Conservation (phyloP, 495 filamentous ascomycete species). For the Lasiosphaeria miniovina region DNA sequence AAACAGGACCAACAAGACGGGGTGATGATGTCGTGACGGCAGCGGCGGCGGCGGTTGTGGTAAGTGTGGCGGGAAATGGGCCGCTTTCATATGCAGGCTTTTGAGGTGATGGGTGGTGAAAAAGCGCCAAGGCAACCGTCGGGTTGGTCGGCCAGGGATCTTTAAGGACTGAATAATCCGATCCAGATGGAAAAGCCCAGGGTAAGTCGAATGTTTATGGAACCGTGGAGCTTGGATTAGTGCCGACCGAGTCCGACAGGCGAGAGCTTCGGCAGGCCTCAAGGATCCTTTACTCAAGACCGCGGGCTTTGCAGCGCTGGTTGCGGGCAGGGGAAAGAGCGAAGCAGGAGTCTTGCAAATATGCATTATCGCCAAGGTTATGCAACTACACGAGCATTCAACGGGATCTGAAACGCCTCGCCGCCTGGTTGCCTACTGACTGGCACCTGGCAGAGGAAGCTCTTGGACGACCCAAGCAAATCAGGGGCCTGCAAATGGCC, state of each 20-base stretch:
- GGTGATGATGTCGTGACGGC: conserved; percentile 1
- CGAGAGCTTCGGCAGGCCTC: too few species aligned
- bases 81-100: conserved; percentile 1
- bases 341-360: too few species aligned
- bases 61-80: neutral
- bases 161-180: too few species aligned
- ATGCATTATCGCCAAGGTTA: too few species aligned
- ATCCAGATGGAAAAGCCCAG: too few species aligned
- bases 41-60: neutral
- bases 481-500: neutral
- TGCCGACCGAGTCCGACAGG: too few species aligned
- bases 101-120: neutral
- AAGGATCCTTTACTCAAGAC: too few species aligned
- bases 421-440: neutral
- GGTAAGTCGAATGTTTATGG: too few species aligned
- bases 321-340: too few species aligned
- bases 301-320: too few species aligned
- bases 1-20: neutral
- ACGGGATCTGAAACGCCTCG: neutral
- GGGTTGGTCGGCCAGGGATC: conserved; percentile 1
- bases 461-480: neutral
- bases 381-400: too few species aligned
- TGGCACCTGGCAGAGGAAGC: neutral
- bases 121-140: conserved; percentile 1
- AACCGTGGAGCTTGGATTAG: too few species aligned